These are phyloP conservation scores for Albifimbria verrucaria DNA, from an alignment of 2,329 filamentous ascomycete genomes.

Conservation along the genomic window DNA sequence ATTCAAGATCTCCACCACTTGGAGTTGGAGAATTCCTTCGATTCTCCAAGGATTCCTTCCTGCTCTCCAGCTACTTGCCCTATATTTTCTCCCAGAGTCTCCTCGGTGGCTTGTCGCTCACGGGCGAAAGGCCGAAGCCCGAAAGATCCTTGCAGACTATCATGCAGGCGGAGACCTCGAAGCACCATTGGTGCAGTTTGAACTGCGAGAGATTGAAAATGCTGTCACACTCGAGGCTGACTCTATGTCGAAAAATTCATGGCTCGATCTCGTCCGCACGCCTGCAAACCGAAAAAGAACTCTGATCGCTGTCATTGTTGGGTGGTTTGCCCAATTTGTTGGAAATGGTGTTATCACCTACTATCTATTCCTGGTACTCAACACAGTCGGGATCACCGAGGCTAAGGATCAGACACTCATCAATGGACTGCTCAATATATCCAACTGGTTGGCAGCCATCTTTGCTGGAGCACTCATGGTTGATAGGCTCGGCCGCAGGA, in stretches of 20 bases:
- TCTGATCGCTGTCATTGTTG: slow-evolving; percentile 1
- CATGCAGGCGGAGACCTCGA: slow-evolving; percentile 37
- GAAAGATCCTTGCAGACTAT: slow-evolving; percentile 33
- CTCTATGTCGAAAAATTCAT: slow-evolving; percentile 30
- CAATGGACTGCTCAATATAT: not conserved
- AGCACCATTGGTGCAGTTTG: slow-evolving; percentile 36
- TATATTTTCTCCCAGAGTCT: slow-evolving; percentile 24
- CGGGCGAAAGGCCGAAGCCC: slow-evolving; percentile 30
- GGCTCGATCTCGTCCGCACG: slow-evolving; percentile 36
- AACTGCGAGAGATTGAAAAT: slow-evolving; percentile 38
- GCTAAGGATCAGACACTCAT: not conserved
- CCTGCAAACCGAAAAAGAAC: slow-evolving; percentile 23
- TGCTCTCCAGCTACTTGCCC: slow-evolving; percentile 15
- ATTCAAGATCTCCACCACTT: slow-evolving; percentile 15
- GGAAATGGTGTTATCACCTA: slow-evolving; percentile 1
- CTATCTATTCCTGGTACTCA: slow-evolving; percentile 1
- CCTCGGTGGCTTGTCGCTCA: slow-evolving; percentile 28
- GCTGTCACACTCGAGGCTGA: slow-evolving; percentile 27
- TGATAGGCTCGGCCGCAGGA: not conserved
- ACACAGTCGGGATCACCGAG: not conserved
- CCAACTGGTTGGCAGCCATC: slow-evolving; percentile 1
- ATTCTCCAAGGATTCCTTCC: slow-evolving; percentile 20
- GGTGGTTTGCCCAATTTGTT: slow-evolving; percentile 1
- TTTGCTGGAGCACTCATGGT: slow-evolving; percentile 3
- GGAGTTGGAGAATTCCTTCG: slow-evolving; percentile 24